These are phyloP conservation scores for Xylariaceae sp. DNA, from an alignment of 2,329 filamentous ascomycete species.

Conservation along the genomic window DNA sequence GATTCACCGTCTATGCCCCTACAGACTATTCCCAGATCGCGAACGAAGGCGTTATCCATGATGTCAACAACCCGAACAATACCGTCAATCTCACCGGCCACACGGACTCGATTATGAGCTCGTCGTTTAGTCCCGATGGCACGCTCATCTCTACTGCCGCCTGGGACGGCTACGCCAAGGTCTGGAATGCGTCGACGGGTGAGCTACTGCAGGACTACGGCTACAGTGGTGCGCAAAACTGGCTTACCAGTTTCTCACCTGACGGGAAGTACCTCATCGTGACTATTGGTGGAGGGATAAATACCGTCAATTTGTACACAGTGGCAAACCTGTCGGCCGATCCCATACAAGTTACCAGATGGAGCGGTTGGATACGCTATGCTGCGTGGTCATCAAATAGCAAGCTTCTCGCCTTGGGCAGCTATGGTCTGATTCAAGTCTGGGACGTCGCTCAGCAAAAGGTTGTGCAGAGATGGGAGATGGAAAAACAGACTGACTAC, in stretches of 20 bases:
- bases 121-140: not conserved
- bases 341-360: not conserved
- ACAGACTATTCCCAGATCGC: too few relatives aligned
- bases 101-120: not conserved
- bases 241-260: not conserved
- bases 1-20: too few relatives aligned
- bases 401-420: not conserved
- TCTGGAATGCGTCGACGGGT: not conserved
- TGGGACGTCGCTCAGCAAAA: not conserved
- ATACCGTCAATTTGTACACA: not conserved
- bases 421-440: not conserved
- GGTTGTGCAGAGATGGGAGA: not conserved
- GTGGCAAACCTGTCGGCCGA: not conserved
- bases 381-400: not conserved
- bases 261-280: not conserved
- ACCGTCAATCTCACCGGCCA: too few relatives aligned
- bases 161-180: not conserved
- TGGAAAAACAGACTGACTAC: not conserved
- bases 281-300: not conserved
- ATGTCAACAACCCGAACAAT: too few relatives aligned
- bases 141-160: not conserved
- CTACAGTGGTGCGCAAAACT: not conserved
- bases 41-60: too few relatives aligned
- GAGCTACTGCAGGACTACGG: not conserved
- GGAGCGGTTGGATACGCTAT: not conserved